Evolutionary conservation across 2,329 filamentous ascomycete genomes (phyloP).

Genomic region (Nakataea oryzae): DNA sequence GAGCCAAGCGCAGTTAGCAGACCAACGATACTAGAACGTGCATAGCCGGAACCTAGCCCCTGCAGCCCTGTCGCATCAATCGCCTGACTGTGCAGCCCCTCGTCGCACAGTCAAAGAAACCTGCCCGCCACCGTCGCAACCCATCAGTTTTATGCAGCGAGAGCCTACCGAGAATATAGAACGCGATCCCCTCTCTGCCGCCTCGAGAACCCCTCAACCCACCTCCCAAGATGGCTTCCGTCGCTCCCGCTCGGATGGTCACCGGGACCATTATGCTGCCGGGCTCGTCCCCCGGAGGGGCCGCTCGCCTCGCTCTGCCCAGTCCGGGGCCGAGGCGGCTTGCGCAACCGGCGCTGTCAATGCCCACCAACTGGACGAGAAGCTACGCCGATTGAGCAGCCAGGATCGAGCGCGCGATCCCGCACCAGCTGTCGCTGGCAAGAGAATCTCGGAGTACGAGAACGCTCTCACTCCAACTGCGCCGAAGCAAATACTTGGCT

Average conservation of each 20-base stretch:
- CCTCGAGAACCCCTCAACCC: conserved; percentile 16
- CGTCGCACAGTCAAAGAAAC: conserved; percentile 37
- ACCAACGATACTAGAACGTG: not conserved
- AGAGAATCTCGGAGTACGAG: conserved; percentile 51
- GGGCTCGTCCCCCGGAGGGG: conserved; percentile 2
- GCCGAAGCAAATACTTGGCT: conserved; percentile 37
- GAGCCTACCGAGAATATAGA: conserved; percentile 37
- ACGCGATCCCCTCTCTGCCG: conserved; percentile 26
- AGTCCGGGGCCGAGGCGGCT: conserved; percentile 11
- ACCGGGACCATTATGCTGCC: conserved; percentile 16
- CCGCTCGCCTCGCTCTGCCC: not conserved
- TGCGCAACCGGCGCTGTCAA: conserved; percentile 23
- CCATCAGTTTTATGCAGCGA: conserved; percentile 54
- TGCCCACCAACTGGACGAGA: conserved; percentile 34
- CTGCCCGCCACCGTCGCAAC: conserved; percentile 18
- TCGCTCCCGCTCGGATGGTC: conserved; percentile 27
- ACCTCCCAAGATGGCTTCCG: conserved; percentile 47
- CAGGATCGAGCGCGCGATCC: conserved; percentile 7
- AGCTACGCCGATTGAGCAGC: conserved; percentile 41
- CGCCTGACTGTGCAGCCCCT: conserved; percentile 45
- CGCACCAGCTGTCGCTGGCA: conserved; percentile 27
- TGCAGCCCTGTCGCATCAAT: not conserved
- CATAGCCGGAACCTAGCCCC: not conserved
- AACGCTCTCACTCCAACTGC: conserved; percentile 40
- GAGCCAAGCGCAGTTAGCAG: not conserved